Percentiles rank a stretch among this genome's conserved stretches.
phyloP scores from a whole-genome alignment of 495 filamentous ascomycete species.

The Aspergillus baeticus region DNA sequence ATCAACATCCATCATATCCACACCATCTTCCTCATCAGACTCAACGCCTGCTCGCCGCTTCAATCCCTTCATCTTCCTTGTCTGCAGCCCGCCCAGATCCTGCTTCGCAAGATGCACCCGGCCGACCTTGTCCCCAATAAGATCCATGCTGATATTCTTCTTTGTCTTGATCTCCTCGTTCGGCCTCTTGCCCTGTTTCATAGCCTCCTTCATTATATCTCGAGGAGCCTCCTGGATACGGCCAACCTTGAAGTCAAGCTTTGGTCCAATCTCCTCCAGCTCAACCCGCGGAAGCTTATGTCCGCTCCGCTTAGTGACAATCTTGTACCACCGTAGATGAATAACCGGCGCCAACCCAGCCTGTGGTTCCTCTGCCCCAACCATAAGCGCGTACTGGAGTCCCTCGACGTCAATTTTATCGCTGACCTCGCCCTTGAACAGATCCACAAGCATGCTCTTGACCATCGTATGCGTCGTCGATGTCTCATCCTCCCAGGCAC shows the following conservation, averaged over 20 bases:
- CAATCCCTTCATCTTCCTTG: conserved; percentile 98
- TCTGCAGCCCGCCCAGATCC: conserved; percentile 84
- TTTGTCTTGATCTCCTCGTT: conserved; percentile 63
- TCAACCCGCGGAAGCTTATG: conserved; percentile 87
- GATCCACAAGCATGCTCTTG: conserved; percentile 85
- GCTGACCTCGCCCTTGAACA: conserved; percentile 77
- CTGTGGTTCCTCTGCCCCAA: conserved; percentile 74
- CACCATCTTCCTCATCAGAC: conserved; percentile 39
- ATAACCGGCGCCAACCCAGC: conserved; percentile 63
- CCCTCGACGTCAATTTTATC: conserved; percentile 89
- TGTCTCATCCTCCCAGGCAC: conserved; percentile 74
- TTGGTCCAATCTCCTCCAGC: conserved; percentile 90
- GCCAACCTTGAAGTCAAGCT: conserved; percentile 90
- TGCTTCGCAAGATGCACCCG: conserved; percentile 90
- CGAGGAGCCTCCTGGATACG: conserved; percentile 74
- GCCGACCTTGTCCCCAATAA: conserved; percentile 93
- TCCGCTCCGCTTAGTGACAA: conserved; percentile 80
- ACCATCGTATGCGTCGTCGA: conserved; percentile 73
- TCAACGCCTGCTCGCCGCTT: conserved; percentile 69
- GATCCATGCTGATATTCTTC: conserved; percentile 93
- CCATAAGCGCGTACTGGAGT: conserved; percentile 79
- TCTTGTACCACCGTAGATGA: conserved; percentile 80
- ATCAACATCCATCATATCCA: conserved; percentile 47
- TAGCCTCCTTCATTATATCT: conserved; percentile 79
- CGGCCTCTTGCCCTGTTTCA: conserved; percentile 75